Conservation (phyloP, 2,329 filamentous ascomycete genomes). For the Colletotrichum viniferum region DNA sequence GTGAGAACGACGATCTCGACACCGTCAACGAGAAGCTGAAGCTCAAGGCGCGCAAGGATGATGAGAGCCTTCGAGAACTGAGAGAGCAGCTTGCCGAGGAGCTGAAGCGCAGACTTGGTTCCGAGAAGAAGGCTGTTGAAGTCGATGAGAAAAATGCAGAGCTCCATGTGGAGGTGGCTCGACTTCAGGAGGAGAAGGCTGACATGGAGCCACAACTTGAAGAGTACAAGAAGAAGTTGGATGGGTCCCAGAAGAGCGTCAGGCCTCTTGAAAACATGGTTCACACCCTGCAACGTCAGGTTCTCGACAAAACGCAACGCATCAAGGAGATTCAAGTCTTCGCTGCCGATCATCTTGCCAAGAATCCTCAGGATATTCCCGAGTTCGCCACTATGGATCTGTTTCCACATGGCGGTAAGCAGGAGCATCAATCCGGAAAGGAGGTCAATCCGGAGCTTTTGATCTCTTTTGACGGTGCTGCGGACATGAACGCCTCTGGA, state of each 20-base stretch:
- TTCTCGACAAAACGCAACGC: neutral
- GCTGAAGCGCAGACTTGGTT: neutral
- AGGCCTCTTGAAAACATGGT: neutral
- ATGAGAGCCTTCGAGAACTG: neutral
- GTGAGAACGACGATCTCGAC: neutral
- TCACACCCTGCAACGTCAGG: neutral
- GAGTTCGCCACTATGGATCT: neutral
- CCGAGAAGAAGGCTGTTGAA: neutral
- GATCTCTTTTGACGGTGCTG: neutral
- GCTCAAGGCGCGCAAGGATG: neutral
- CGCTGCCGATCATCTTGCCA: neutral
- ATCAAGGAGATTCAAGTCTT: slow-evolving; percentile 4
- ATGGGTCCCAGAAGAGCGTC: neutral
- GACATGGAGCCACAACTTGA: neutral
- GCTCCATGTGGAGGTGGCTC: neutral
- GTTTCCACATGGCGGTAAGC: neutral
- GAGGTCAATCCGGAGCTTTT: neutral
- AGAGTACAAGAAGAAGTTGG: slow-evolving; percentile 1
- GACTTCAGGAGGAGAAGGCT: neutral
- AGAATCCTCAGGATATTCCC: neutral
- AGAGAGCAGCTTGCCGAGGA: neutral
- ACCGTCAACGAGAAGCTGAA: neutral
- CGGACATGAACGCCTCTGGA: neutral
- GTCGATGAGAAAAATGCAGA: neutral
- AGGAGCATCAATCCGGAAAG: neutral